Evolutionary conservation across 106 monocot genomes (phyloP).

Genomic region (Phalaenopsis equestris): DNA sequence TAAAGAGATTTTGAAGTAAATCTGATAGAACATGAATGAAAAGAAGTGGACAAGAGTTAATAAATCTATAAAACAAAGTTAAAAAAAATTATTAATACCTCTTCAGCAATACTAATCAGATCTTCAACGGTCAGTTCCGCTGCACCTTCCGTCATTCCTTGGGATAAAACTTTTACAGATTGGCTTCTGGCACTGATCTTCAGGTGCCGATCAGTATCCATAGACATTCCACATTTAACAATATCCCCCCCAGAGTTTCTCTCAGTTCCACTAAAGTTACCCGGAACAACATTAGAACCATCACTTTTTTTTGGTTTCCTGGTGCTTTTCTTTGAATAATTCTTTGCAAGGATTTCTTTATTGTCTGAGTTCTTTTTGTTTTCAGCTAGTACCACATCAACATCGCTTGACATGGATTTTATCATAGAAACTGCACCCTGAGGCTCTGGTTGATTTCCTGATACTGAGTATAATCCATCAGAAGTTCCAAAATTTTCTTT

Average conservation of each 20-base stretch:
- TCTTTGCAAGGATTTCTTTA: constrained; percentile 9
- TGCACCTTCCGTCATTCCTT: constrained; percentile 26
- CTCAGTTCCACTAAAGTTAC: neutral
- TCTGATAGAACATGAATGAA: neutral
- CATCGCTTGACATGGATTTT: constrained; percentile 13
- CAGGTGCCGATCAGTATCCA: constrained; percentile 2
- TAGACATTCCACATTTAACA: neutral
- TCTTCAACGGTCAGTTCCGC: constrained; percentile 56
- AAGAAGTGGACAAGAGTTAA: neutral
- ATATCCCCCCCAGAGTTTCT: constrained; percentile 7
- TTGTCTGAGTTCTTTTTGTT: constrained; percentile 1
- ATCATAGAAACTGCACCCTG: constrained; percentile 12
- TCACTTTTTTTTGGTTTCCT: constrained; percentile 16
- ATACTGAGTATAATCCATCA: neutral
- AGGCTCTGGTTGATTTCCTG: constrained; percentile 7
- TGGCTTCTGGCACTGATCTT: constrained; percentile 7
- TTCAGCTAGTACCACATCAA: neutral
- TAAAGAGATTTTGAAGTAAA: neutral
- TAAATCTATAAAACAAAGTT: neutral
- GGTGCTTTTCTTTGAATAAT: constrained; percentile 5
- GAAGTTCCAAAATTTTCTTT: constrained; percentile 8
- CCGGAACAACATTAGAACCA: neutral
- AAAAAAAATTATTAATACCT: constrained; percentile 27
- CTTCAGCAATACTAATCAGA: constrained; percentile 60
- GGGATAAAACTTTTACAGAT: constrained; percentile 7